A percentile compares a stretch with the other conserved stretches of the same genome.
phyloP scores from a whole-genome alignment of 768 basidiomycete genomes.

The Pleurotus sapidus region DNA sequence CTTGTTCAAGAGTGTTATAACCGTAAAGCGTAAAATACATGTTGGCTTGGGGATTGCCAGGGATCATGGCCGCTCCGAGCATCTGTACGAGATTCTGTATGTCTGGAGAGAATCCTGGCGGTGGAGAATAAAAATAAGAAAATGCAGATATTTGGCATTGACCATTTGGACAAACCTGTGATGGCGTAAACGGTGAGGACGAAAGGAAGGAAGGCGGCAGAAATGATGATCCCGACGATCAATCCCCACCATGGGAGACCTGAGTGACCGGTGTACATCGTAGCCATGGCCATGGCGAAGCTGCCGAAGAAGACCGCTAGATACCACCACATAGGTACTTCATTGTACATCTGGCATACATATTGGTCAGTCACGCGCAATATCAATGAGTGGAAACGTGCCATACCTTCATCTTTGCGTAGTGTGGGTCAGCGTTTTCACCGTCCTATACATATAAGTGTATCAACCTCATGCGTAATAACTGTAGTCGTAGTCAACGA shows the following conservation, averaged over 20 bases:
- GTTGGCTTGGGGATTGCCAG: constrained; percentile 48
- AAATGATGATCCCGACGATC: constrained; percentile 48
- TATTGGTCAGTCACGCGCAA: neutral
- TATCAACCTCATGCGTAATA: no score
- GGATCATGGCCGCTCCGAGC: constrained; percentile 44
- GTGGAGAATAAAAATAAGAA: no score
- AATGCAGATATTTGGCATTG: no score
- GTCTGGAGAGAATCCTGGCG: constrained; percentile 32
- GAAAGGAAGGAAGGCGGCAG: constrained; percentile 47
- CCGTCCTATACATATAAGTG: no score
- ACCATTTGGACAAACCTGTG: constrained; percentile 28
- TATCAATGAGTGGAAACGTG: neutral
- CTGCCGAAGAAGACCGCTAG: constrained; percentile 36
- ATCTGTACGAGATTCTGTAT: constrained; percentile 35
- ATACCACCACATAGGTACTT: constrained; percentile 54
- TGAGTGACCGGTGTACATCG: constrained; percentile 50
- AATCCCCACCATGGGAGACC: constrained; percentile 61
- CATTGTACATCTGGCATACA: constrained; percentile 21
- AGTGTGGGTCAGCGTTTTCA: constrained; percentile 49
- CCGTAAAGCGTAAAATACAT: constrained; percentile 46
- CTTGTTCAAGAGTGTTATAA: constrained; percentile 45
- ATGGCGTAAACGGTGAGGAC: constrained; percentile 53
- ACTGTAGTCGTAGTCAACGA: no score
- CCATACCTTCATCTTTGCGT: constrained; percentile 48
- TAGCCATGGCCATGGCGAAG: constrained; percentile 51